Evolutionary conservation across 164 flowering plant genomes (phyloP), one percentile per base, ranked within the genome.

Genomic region (Berberis thunbergii): DNA sequence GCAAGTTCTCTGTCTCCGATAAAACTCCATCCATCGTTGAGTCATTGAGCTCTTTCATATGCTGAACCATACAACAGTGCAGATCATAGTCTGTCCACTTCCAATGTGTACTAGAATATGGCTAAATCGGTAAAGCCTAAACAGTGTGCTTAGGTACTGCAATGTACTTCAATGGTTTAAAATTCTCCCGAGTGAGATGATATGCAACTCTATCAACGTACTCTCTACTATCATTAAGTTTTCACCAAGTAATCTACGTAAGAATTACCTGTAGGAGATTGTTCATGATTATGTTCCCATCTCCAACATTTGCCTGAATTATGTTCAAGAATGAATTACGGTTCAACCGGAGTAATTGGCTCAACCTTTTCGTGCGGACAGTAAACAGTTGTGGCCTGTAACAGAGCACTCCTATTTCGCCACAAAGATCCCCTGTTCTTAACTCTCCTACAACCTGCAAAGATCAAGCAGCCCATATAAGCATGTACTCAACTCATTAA

Each of bases 401-500:
- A 68, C 97, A 95, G 45, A 95, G 87, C 26, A 95, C 97, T n/a
- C 98, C 97, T 61, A 95, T 76, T 75, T 95, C 99, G 7, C 99
- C 99, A 75, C 83, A 79, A 9, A 89, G 63, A 56, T 86, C 96
- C 45, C 98, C 96, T 6, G 81, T 61, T 63, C 73, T 83, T 43
- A 78, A 83, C 81, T 86, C 91, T 49, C 87, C 84, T 54, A 86
- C 80, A 64, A 85, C 79, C 96, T 91, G 78, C 67, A 79, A 56
- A 13, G 45, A 57, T 57, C 12, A 7, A 39, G 49, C 11, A 55
- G 12, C 7, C 44, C 12, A 41, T 1, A 11, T 57, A 62, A 52
- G 56, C 40, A 10, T 38, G 45, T 57, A 12, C 57, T 57, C 50
- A 44, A 52, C 52, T 46, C 1, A 48, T 7, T 40, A 64, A 3